phyloP scores from a whole-genome alignment of 1,139 yeast genomes.

The Magnusiomyces clavatus region DNA sequence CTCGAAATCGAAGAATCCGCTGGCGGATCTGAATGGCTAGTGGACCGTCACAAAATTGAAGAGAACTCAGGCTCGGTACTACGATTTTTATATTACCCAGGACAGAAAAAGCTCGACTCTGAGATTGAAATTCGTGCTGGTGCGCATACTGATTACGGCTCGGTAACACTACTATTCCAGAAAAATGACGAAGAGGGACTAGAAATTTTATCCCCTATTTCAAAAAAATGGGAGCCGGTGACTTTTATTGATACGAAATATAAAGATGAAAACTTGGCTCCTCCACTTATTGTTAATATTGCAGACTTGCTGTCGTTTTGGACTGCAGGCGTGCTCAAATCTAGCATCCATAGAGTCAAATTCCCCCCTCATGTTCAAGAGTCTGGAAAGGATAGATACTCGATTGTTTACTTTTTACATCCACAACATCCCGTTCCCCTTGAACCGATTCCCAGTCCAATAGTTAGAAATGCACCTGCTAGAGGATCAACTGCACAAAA shows the following conservation, averaged over 20 bases:
- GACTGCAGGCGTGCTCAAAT: constrained; percentile 66
- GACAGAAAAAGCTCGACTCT: constrained; percentile 44
- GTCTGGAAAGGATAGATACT: constrained; percentile 61
- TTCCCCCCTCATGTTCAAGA: constrained; percentile 51
- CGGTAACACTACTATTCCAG: constrained; percentile 64
- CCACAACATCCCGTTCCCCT: constrained; percentile 61
- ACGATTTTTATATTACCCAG: constrained; percentile 64
- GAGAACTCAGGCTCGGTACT: constrained; percentile 51
- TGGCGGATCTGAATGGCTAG: constrained; percentile 52
- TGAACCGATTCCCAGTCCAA: constrained; percentile 62
- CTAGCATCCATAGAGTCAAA: constrained; percentile 65
- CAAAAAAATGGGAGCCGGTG: constrained; percentile 53
- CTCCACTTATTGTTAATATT: constrained; percentile 67
- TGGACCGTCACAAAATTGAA: constrained; percentile 43
- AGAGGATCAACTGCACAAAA: constrained; percentile 23
- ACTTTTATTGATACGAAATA: constrained; percentile 36
- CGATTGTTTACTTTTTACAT: constrained; percentile 75
- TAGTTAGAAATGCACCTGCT: constrained; percentile 32
- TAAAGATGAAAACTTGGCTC: constrained; percentile 37
- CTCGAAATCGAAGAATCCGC: constrained; percentile 44
- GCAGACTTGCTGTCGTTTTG: constrained; percentile 73
- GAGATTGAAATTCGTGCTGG: constrained; percentile 64
- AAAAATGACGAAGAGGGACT: constrained; percentile 65
- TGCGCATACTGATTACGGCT: constrained; percentile 80
- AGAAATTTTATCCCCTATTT: constrained; percentile 51